Evolutionary conservation across 352 stramenopile genomes (phyloP).

Genomic region (Pythium aphanidermatum): DNA sequence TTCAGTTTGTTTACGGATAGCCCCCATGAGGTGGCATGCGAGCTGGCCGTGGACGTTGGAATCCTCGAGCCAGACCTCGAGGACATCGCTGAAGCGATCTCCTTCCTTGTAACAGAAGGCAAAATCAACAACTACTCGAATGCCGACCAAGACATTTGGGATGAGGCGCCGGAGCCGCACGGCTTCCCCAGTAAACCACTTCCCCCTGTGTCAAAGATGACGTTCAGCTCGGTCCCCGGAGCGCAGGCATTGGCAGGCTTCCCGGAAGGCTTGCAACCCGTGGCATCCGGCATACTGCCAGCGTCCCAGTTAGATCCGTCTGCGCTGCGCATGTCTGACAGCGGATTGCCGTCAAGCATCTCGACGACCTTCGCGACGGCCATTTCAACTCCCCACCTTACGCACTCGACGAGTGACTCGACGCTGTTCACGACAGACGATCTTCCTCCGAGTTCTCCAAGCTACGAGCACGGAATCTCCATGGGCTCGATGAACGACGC

Average conservation of each 20-base stretch:
- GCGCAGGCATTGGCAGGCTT: no score
- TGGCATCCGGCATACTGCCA: neutral
- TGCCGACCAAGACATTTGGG: constrained; percentile 75
- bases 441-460: constrained; percentile 35
- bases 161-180: constrained; percentile 80
- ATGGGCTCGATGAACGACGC: constrained; percentile 50
- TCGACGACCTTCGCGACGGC: no score
- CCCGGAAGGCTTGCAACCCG: no score
- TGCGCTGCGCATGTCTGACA: neutral
- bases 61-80: constrained; percentile 90
- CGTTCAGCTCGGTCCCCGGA: constrained; percentile 24
- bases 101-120: constrained; percentile 77
- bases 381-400: no score
- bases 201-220: constrained; percentile 79
- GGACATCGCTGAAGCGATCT: constrained; percentile 93
- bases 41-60: constrained; percentile 92
- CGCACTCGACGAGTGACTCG: constrained; percentile 44
- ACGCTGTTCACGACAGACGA: constrained; percentile 32
- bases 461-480: constrained; percentile 54
- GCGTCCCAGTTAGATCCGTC: neutral
- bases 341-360: neutral
- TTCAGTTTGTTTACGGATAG: constrained; percentile 95
- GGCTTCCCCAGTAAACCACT: constrained; percentile 75
- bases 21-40: constrained; percentile 91
- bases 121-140: constrained; percentile 83